Base-by-base conservation (phyloP, 352 stramenopile genomes). In the Globisporangium yorkense region DNA sequence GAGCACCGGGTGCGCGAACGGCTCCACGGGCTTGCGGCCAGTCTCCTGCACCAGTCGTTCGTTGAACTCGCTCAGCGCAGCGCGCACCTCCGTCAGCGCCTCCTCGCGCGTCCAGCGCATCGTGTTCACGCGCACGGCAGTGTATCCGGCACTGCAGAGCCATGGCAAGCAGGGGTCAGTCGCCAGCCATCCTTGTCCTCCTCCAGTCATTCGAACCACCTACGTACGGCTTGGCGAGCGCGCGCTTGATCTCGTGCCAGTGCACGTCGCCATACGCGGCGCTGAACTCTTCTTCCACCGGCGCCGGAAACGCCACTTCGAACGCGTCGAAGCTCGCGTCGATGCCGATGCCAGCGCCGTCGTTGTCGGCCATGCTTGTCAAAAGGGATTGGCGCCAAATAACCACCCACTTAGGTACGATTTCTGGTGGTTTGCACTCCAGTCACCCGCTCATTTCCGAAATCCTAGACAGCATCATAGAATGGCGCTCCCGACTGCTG, bases 61-160 rank as follows among this genome's bases (percentile, higher is more conserved):
- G 51, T 92, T 91, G 54, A 92, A 89, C 1, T 49, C 56, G 21
- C 57, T 57, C 2, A 96, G 63, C 54, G 82, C 69, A 7, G 54
- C 58, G 12, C 75, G 55, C 6, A 93, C 33, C 29, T 68, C 67
- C 18, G 43, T 35, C 15, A 94, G 57, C 29, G 83, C 84, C 48
- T 87, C 72, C 3, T 87, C 68, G 21, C 72, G 75, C 15, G 67
- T 80, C 40, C 74, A 67, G 27, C 71, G 77, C 51, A 89, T 67
- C 10, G 81, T 92, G 56, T 95, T 92, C 35, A 94, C 80, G 10
- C 87, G 82, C 31, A 94, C 76, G 1, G 78, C 79, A 29, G 87
- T 96, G 66, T 86, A 87, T 5, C 69, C 66, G 21, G 81, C 77
- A 1, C 84, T 88, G 37, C 20, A 47, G 10, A 37, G 33, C 1